Evolutionary conservation across 2,329 filamentous ascomycete species (phyloP).

Genomic region (Scytalidium lignicola): DNA sequence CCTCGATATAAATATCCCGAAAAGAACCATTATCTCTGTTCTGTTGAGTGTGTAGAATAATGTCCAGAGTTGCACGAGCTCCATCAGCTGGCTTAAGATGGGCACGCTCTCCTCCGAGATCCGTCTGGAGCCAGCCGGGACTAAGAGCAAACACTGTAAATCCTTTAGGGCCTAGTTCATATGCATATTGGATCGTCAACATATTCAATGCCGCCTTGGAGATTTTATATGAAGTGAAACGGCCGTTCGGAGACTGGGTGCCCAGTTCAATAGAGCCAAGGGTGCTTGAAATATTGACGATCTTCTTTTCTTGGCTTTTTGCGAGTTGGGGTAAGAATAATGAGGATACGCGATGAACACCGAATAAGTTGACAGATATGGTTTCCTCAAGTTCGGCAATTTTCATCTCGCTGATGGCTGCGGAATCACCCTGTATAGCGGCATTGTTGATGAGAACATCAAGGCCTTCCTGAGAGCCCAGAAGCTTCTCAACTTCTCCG

Average conservation of each 20-base stretch:
- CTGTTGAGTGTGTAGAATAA: constrained; percentile 2
- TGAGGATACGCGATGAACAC: constrained; percentile 17
- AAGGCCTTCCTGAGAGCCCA: constrained; percentile 32
- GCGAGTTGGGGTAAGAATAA: constrained; percentile 16
- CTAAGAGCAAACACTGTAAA: constrained; percentile 36
- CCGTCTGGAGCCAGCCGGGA: constrained; percentile 43
- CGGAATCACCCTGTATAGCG: constrained; percentile 19
- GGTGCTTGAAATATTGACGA: constrained; percentile 12
- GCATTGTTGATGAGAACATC: constrained; percentile 44
- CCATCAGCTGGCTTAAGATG: constrained; percentile 35
- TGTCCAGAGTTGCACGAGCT: constrained; percentile 18
- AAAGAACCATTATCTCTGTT: constrained; percentile 6
- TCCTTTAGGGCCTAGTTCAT: constrained; percentile 29
- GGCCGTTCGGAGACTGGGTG: constrained; percentile 3
- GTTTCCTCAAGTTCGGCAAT: too few relatives aligned
- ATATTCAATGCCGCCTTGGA: constrained; percentile 42
- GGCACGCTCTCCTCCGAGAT: constrained; percentile 33
- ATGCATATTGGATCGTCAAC: constrained; percentile 37
- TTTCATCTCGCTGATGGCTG: constrained; percentile 16
- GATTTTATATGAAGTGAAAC: constrained; percentile 31
- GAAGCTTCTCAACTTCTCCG: constrained; percentile 24
- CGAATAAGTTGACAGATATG: too few relatives aligned
- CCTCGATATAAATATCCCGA: constrained; percentile 7
- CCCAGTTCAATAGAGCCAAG: constrained; percentile 17
- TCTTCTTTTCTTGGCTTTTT: constrained; percentile 6